Percentiles rank a stretch among this genome's conserved stretches.
phyloP scores from a whole-genome alignment of 306 rosid genomes.

The Neltuma alba region DNA sequence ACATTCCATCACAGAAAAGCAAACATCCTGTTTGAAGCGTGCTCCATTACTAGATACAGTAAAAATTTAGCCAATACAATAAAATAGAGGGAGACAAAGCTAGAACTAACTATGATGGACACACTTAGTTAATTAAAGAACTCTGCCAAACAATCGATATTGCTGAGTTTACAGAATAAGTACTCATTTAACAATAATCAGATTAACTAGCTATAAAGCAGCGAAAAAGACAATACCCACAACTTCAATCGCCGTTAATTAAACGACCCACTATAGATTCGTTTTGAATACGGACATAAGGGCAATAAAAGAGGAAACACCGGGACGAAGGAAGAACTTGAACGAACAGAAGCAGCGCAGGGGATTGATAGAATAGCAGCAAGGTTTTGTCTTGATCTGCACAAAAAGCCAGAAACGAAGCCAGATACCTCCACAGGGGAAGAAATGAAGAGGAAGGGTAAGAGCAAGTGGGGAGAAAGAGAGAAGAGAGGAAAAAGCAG shows the following conservation, averaged over 20 bases:
- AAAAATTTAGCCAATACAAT: slow-evolving; percentile 15
- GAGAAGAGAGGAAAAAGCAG: background rate
- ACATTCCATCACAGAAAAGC: slow-evolving; percentile 9
- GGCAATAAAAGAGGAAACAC: background rate
- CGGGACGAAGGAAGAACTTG: background rate
- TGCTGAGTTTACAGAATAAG: slow-evolving; percentile 7
- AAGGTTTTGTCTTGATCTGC: slow-evolving; percentile 32
- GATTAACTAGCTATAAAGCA: slow-evolving; percentile 14
- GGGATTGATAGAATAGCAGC: slow-evolving; percentile 5
- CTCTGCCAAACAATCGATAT: background rate
- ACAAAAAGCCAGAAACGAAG: slow-evolving; percentile 21
- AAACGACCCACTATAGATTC: background rate
- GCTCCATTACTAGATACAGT: slow-evolving; percentile 11
- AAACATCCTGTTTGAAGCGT: background rate
- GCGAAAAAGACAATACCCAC: background rate
- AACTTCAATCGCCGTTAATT: slow-evolving; percentile 9
- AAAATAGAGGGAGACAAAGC: background rate
- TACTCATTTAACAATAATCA: background rate
- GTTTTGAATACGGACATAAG: background rate
- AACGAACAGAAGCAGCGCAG: slow-evolving; percentile 16
- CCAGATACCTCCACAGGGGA: background rate
- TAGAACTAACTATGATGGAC: background rate
- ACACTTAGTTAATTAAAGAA: slow-evolving; percentile 19
- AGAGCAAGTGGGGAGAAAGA: background rate
- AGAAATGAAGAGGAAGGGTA: background rate